Base-by-base conservation (phyloP, 108 stramenopile genomes). In the Cyclotella kingstonii region DNA sequence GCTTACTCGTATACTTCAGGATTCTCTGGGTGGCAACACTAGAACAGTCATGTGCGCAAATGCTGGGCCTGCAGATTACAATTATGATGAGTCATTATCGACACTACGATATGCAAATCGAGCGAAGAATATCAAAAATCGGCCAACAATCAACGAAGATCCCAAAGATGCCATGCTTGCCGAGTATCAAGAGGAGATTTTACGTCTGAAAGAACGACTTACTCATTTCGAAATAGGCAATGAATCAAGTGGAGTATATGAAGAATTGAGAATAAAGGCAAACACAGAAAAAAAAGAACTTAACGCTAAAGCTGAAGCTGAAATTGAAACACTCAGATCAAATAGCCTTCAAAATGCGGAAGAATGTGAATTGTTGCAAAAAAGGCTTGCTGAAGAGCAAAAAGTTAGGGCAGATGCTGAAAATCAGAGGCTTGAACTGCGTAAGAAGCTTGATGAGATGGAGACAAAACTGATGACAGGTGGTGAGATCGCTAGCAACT, bases 111-210 rank as follows among this genome's bases (percentile, higher is more conserved):
- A 98, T 76, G 99, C 99, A 2, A 93, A 96, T 26, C 91, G 99
- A 30, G 98, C 99, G 21, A 99, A 99, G 81, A 94, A 98, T 45
- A 98, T 99, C 71, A 99, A 99, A 85, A 99, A 98, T 57, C 95
- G 87, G 73, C 98, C 99, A 3, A 79, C 95, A 65, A 95, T 99
- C 33, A 99, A 99, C 66, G 97, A 99, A 75, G 88, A 91, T 60
- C 98, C 83, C 67, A 99, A 93, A 66, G 96, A 81, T 77, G 97
- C 91, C 54, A 97, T 80, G 97, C 89, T 82, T 58, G 87, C 87
- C 54, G 97, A 86, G 76, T 93, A 77, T 63, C 95, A 87, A 70
- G 95, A 79, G 19, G 85, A 84, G 66, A 95, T 79, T 74, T 70
- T 40, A 9, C 67, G 34, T 49, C 44, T 53, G 54, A 77, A 56